Evolutionary conservation across 768 basidiomycete genomes (phyloP), one percentile per base, ranked within the genome.

Genomic region (Naganishia kalamii): DNA sequence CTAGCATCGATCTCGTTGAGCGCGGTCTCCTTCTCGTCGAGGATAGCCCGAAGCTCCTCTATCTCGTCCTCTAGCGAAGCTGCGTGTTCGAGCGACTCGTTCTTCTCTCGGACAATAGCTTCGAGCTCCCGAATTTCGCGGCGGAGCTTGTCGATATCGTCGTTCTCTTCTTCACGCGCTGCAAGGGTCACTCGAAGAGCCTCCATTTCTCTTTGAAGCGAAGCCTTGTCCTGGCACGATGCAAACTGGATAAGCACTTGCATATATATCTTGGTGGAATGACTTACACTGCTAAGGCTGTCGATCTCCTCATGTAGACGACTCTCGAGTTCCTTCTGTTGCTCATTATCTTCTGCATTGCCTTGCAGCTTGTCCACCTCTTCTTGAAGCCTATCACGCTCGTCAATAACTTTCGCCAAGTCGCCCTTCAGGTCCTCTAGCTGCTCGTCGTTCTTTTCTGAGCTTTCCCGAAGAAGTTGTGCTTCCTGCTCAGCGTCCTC

Each of bases 61-160:
- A 94, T 76, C 51, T 92, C 88, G 1, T 88, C 86, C 50, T 92
- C 85, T 74, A 93, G 77, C 51, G 92, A 87, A 3, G 88, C 86
- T 48, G 92, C 85, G 75, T 91, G 47, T 37, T 65, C 33, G 33
- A 23, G 54, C 52, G 62, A 13, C 61, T 89, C 77, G 32, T 85
- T 88, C 76, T 89, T 86, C 76, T 90, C 87, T 29, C 91, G 79
- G 77, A 90, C 60, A 5, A 62, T 29, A 17, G 23, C 40, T 30
- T 64, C 63, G 5, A 64, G 49, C 40, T 64, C 63, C 6, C 41
- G 49, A 19, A 52, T 51, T 7, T 51, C 49, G 2, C 33, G 17
- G 54, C 65, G 62, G 8, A 67, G 65, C 8, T 48, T 59, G 25
- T 65, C 67, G 69, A 65, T 12, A 63, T 70, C 62, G 65, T 71